Percentiles rank a stretch among this genome's conserved stretches.
phyloP scores from a whole-genome alignment of 352 stramenopile genomes.

The Globisporangium nagaii region DNA sequence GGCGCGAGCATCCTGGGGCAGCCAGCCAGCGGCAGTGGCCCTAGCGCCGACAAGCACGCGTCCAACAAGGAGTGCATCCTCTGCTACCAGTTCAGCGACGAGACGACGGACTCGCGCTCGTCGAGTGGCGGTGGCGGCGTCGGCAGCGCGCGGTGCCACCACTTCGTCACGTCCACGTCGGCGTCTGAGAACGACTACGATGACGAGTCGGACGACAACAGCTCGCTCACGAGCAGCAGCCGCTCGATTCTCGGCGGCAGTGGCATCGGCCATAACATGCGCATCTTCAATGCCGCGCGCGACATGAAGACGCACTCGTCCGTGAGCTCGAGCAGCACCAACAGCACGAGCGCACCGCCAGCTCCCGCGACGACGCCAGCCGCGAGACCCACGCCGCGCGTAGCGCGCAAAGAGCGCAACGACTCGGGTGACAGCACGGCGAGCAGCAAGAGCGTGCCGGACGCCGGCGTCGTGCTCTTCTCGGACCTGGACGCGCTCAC shows the following conservation, averaged over 20 bases:
- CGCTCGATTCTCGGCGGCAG: slow-evolving; percentile 21
- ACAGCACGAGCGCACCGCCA: background rate
- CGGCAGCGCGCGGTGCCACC: background rate
- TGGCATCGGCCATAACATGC: slow-evolving; percentile 6
- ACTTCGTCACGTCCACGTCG: slow-evolving; percentile 25
- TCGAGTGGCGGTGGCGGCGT: background rate
- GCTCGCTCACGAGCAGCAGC: slow-evolving; percentile 12
- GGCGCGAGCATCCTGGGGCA: background rate
- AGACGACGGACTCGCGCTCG: slow-evolving; percentile 17
- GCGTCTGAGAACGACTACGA: slow-evolving; percentile 13
- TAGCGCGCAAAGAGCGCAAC: slow-evolving; percentile 28
- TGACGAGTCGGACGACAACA: slow-evolving; percentile 9
- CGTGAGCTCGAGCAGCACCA: background rate
- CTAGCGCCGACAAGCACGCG: background rate
- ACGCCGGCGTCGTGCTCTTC: slow-evolving; percentile 46
- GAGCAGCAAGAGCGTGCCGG: slow-evolving; percentile 26
- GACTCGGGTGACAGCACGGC: slow-evolving; percentile 33
- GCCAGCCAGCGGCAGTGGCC: background rate
- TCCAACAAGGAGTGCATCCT: slow-evolving; percentile 48
- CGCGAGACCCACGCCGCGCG: background rate
- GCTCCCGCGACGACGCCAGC: slow-evolving; percentile 10
- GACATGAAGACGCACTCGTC: background rate
- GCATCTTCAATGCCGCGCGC: slow-evolving; percentile 13
- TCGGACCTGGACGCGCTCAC: slow-evolving; percentile 61
- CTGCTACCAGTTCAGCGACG: slow-evolving; percentile 48